A percentile compares a stretch with the other conserved stretches of the same genome.
Evolutionary conservation across 2,329 filamentous ascomycete genomes (phyloP).

Genomic region (Chalaropsis ovoidea): DNA sequence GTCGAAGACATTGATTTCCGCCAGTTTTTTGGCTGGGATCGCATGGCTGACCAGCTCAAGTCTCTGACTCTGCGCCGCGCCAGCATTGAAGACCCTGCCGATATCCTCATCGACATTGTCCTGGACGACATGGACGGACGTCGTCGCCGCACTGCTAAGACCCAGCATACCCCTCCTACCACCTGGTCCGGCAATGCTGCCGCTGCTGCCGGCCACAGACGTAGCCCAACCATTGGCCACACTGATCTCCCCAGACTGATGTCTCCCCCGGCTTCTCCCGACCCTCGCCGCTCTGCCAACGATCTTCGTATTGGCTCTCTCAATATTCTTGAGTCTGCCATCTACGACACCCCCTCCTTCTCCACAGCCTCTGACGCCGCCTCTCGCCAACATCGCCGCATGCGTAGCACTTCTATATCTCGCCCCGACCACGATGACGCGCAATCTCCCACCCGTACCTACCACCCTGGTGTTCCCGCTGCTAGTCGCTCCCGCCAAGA

Average conservation of each 20-base stretch:
- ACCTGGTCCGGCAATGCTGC: conserved; percentile 52
- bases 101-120: conserved; percentile 85
- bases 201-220: conserved; percentile 35
- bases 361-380: conserved; percentile 29
- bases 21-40: conserved; percentile 96
- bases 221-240: conserved; percentile 54
- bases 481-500: conserved; percentile 16
- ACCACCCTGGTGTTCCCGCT: conserved; percentile 1
- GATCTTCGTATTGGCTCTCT: conserved; percentile 53
- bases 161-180: conserved; percentile 62
- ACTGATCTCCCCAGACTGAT: conserved; percentile 57
- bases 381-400: conserved; percentile 28
- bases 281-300: conserved; percentile 38
- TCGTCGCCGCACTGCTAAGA: conserved; percentile 75
- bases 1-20: conserved; percentile 93
- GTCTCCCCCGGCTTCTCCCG: conserved; percentile 57
- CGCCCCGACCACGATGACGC: conserved; percentile 42
- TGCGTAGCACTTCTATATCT: conserved; percentile 38
- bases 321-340: conserved; percentile 42
- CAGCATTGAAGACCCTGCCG: conserved; percentile 77
- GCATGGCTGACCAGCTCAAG: conserved; percentile 79
- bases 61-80: conserved; percentile 83
- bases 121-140: conserved; percentile 93
- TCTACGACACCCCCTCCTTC: conserved; percentile 35
- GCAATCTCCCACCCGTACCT: conserved; percentile 22